Evolutionary conservation across 768 basidiomycete species (phyloP).

Genomic region (Mycena vulgaris): DNA sequence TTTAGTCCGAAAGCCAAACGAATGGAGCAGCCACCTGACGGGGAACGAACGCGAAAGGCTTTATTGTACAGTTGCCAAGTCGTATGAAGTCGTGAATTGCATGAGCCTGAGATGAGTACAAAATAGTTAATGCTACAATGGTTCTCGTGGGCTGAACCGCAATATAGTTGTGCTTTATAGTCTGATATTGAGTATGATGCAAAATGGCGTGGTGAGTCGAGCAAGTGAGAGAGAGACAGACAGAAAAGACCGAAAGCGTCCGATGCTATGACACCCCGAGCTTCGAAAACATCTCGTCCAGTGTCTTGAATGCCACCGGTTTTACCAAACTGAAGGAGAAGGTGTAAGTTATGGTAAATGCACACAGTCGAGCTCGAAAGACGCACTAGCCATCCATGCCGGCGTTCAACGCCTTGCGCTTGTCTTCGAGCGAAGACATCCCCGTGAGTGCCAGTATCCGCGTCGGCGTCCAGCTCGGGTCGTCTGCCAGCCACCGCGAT

Average conservation of each 20-base stretch:
- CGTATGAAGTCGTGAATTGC: not conserved
- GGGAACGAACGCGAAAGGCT: too few species aligned
- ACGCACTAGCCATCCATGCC: constrained; percentile 97
- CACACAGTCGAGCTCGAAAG: not conserved
- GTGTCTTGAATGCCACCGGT: constrained; percentile 93
- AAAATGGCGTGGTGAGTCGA: constrained; percentile 2
- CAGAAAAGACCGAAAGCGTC: too few species aligned
- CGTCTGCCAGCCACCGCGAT: constrained; percentile 49
- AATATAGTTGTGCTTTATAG: constrained; percentile 28
- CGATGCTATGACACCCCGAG: constrained; percentile 64
- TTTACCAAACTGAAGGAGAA: constrained; percentile 81
- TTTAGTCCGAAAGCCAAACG: too few species aligned
- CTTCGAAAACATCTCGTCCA: constrained; percentile 87
- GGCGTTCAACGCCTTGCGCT: constrained; percentile 90
- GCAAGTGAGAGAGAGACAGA: not conserved
- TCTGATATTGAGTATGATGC: constrained; percentile 24
- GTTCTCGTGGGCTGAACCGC: constrained; percentile 32
- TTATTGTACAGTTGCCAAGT: too few species aligned
- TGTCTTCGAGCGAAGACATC: constrained; percentile 94
- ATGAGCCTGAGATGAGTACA: constrained; percentile 26
- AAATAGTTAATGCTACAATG: constrained; percentile 28
- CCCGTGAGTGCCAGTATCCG: constrained; percentile 93
- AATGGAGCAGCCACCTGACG: too few species aligned
- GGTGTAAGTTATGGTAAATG: constrained; percentile 13
- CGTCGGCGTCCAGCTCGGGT: constrained; percentile 45